A percentile compares a stretch with the other conserved stretches of the same genome.
phyloP scores from a whole-genome alignment of 2,329 filamentous ascomycete species.

The Colletotrichum endophyticum region DNA sequence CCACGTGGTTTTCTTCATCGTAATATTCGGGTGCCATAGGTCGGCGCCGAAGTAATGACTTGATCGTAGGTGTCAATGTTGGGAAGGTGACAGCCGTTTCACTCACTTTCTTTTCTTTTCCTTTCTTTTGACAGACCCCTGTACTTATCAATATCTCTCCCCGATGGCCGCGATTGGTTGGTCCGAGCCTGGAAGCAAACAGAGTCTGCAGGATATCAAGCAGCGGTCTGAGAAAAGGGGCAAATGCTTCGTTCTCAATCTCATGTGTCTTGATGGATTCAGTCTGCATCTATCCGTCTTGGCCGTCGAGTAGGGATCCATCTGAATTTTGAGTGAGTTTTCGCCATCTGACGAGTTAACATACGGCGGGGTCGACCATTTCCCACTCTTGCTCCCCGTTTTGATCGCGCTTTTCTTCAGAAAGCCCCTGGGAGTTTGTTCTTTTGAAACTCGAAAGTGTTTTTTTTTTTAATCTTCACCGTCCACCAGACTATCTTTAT shows the following conservation, averaged over 20 bases:
- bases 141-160: background rate
- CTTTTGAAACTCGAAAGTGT: background rate
- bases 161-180: background rate
- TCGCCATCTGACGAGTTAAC: background rate
- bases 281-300: background rate
- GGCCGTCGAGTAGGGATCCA: background rate
- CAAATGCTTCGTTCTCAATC: background rate
- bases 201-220: background rate
- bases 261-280: background rate
- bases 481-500: background rate
- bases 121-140: background rate
- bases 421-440: background rate
- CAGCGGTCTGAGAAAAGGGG: background rate
- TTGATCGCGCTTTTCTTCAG: background rate
- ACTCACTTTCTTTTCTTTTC: background rate
- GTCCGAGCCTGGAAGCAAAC: background rate
- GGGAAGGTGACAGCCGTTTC: background rate
- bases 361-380: background rate
- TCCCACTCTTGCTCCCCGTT: background rate
- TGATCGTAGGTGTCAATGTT: background rate
- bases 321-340: background rate
- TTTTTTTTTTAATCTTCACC: background rate
- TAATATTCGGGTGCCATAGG: background rate
- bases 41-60: background rate
- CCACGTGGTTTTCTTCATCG: background rate